Base-by-base conservation (phyloP, 129 eudicot genomes). In the Scalesia atractyloides region DNA sequence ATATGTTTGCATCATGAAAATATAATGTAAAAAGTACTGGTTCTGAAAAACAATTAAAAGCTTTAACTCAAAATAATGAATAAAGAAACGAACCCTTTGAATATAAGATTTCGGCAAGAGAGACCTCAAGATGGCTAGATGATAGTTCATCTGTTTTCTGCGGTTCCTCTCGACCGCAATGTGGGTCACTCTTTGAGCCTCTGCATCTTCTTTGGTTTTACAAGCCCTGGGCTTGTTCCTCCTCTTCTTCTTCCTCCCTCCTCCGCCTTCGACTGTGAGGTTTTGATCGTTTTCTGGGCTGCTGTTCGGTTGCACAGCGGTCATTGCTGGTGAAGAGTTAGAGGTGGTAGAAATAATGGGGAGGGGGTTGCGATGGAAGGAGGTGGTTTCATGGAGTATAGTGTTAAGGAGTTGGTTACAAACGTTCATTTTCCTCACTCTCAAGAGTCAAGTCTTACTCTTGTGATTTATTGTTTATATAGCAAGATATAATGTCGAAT, bases 91-190 rank as follows among this genome's bases (percentile, higher is more conserved):
- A n/a, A 39, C 98, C 89, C 98, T 85, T 82, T 92, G 96, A 19
- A 84, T 90, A 59, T 92, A 92, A 72, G 98, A 89, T 60, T 89
- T 92, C 9, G 96, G 96, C 98, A 92, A 89, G 86, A 92, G 98
- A 12, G 96, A 89, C n/a, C 98, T 81, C 22, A 92, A 66, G 50
- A 89, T 90, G 12, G 96, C 89, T 20, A 92, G 87, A 73, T 92
- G 92, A 13, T 89, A 90, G 61, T 92, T 92, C 96, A 92, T 89
- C 66, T 87, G 98, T 82, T 92, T 92, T 66, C 98, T 81, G 33
- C 98, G 86, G 74, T 92, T 92, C 57, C 98, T 82, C 39, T 92
- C 98, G 13, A 92, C 96, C 15, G 85, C 87, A 84, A 92, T 92
- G 95, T 92, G 98, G 19, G 94, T 89, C 98, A 87, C 87, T 79